These are phyloP conservation scores for Cryphonectria parasitica DNA, from an alignment of 2,329 filamentous ascomycete genomes.

Conservation along the genomic window DNA sequence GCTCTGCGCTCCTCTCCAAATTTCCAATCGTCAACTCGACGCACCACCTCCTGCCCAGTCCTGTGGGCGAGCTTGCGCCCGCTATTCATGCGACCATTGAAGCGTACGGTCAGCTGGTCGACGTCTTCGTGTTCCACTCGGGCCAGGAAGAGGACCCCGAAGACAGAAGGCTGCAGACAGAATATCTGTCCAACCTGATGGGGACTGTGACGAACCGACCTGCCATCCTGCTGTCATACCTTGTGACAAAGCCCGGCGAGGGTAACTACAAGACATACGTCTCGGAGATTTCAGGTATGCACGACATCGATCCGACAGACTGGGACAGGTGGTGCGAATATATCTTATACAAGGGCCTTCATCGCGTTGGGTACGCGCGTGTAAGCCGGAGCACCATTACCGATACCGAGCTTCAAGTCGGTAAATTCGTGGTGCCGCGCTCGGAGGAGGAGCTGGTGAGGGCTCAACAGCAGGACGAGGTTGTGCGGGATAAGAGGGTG, in stretches of 20 bases:
- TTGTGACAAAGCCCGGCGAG: slow-evolving; percentile 86
- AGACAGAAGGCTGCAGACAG: slow-evolving; percentile 82
- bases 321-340: slow-evolving; percentile 99
- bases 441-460: slow-evolving; percentile 58
- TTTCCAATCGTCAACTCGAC: slow-evolving; percentile 98
- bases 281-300: slow-evolving; percentile 84
- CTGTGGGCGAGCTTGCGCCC: slow-evolving; percentile 91
- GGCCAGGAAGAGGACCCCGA: slow-evolving; percentile 96
- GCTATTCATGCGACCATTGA: slow-evolving; percentile 97
- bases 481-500: slow-evolving; percentile 63
- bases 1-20: slow-evolving; percentile 87
- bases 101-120: slow-evolving; percentile 85
- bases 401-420: slow-evolving; percentile 95
- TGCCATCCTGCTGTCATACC: slow-evolving; percentile 83
- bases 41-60: slow-evolving; percentile 90
- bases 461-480: slow-evolving; percentile 40
- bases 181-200: slow-evolving; percentile 90
- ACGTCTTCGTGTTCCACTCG: slow-evolving; percentile 98
- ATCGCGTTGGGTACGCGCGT: slow-evolving; percentile 84
- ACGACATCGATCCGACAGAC: slow-evolving; percentile 88
- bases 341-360: slow-evolving; percentile 89
- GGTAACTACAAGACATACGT: slow-evolving; percentile 99
- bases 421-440: slow-evolving; percentile 87
- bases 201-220: slow-evolving; percentile 73
- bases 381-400: slow-evolving; percentile 91